Conservation (phyloP, 805 yeast species). For the Yamadazyma endophytica region DNA sequence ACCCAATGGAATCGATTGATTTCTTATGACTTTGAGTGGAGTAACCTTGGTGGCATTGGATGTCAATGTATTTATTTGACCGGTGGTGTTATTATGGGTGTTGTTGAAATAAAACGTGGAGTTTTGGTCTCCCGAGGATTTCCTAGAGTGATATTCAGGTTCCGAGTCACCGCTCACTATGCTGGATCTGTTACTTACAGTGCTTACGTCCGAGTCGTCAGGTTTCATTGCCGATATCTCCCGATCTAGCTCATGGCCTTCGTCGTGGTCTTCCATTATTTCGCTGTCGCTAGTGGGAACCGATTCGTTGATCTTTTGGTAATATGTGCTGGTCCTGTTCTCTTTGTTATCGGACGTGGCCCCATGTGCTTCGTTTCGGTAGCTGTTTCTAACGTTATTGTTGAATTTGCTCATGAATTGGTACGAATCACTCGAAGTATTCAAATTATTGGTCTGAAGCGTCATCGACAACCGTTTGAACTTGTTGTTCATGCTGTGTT, state of each 20-base stretch:
- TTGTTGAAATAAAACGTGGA: constrained; percentile 6
- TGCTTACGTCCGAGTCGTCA: constrained; percentile 16
- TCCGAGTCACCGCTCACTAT: constrained; percentile 13
- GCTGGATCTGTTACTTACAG: constrained; percentile 23
- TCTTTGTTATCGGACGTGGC: not conserved
- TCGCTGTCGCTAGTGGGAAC: constrained; percentile 10
- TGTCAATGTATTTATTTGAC: too few species aligned
- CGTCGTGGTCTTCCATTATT: constrained; percentile 6
- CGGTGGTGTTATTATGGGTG: constrained; percentile 7
- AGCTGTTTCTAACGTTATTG: constrained; percentile 26
- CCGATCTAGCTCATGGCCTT: not conserved
- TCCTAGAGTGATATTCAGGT: constrained; percentile 1
- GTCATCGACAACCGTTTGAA: constrained; percentile 36
- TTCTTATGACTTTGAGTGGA: constrained; percentile 15
- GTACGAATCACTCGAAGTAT: constrained; percentile 37
- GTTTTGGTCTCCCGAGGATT: not conserved
- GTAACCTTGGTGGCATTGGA: constrained; percentile 15
- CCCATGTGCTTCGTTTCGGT: constrained; percentile 1
- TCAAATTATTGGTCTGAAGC: constrained; percentile 21
- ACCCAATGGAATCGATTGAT: constrained; percentile 7
- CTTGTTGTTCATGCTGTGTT: constrained; percentile 27
- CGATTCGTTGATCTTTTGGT: constrained; percentile 26
- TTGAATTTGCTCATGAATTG: constrained; percentile 35
- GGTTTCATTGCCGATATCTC: constrained; percentile 3
- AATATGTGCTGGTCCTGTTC: constrained; percentile 26